phyloP scores from a whole-genome alignment of 1,139 yeast genomes.

The Candida buenavistaensis region DNA sequence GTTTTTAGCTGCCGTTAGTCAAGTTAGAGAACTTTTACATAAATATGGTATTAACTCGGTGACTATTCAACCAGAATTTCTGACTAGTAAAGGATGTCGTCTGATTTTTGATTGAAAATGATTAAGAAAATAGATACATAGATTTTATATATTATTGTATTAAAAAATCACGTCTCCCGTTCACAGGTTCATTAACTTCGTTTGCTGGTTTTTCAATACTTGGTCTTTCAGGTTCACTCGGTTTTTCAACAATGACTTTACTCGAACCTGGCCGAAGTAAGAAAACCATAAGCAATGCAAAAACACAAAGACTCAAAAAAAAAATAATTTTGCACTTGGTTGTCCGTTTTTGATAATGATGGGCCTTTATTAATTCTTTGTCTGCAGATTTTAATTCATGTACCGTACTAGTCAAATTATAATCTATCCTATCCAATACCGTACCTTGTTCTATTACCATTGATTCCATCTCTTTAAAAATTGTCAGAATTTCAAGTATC shows the following conservation, averaged over 20 bases:
- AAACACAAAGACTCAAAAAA: conserved; percentile 65
- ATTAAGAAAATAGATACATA: too few species aligned
- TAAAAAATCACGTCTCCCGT: neutral
- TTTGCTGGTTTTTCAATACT: conserved; percentile 6
- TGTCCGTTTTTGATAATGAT: conserved; percentile 79
- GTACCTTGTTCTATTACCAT: conserved; percentile 96
- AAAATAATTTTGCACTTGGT: conserved; percentile 89
- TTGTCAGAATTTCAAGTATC: conserved; percentile 87
- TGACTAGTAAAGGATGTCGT: conserved; percentile 3
- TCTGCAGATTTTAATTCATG: conserved; percentile 76
- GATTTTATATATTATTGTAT: too few species aligned
- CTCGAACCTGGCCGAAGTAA: conserved; percentile 59
- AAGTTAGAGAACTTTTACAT: conserved; percentile 78
- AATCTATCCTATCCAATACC: conserved; percentile 86
- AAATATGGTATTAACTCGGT: conserved; percentile 88
- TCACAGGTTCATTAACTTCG: conserved; percentile 10
- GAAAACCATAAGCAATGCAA: conserved; percentile 70
- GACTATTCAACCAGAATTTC: conserved; percentile 90
- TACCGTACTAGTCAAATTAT: conserved; percentile 78
- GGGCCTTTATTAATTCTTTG: conserved; percentile 74
- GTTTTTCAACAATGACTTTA: conserved; percentile 21
- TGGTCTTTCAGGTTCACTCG: conserved; percentile 8
- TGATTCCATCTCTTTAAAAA: conserved; percentile 89
- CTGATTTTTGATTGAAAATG: conserved; percentile 1
- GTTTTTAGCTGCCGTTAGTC: conserved; percentile 70